phyloP scores from a whole-genome alignment of 495 filamentous ascomycete species.

The Hyaloscypha finlandica region DNA sequence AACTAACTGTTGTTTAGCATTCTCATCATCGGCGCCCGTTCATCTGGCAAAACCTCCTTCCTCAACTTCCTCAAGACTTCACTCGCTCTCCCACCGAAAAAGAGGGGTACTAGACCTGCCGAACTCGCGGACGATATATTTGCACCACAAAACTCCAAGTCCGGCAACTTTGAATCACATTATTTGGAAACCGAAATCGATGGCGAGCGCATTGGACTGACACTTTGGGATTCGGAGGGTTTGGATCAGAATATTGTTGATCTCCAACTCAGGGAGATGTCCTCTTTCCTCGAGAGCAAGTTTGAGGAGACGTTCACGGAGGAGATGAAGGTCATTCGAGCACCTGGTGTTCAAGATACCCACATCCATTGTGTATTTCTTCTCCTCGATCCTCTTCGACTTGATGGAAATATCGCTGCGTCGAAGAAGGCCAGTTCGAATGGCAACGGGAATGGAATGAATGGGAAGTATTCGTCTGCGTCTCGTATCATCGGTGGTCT shows the following conservation, averaged over 20 bases:
- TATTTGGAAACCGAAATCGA: constrained; percentile 97
- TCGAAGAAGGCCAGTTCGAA: constrained; percentile 51
- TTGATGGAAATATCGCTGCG: constrained; percentile 80
- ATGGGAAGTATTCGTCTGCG: constrained; percentile 47
- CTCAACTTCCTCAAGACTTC: constrained; percentile 91
- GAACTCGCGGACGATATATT: constrained; percentile 54
- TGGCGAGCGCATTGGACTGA: constrained; percentile 86
- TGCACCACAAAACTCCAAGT: constrained; percentile 47
- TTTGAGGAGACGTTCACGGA: constrained; percentile 97
- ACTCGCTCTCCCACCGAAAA: constrained; percentile 77
- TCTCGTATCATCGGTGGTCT: constrained; percentile 64
- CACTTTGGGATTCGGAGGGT: constrained; percentile 93
- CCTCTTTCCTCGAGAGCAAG: constrained; percentile 92
- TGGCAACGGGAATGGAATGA: constrained; percentile 54
- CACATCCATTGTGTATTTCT: constrained; percentile 97
- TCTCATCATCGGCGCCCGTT: constrained; percentile 84
- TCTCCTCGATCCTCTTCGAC: constrained; percentile 82
- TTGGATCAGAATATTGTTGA: constrained; percentile 93
- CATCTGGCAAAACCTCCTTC: constrained; percentile 94
- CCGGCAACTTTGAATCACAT: constrained; percentile 72
- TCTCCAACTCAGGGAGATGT: constrained; percentile 88
- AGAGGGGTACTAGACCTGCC: constrained; percentile 55
- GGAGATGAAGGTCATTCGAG: constrained; percentile 95
- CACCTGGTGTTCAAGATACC: constrained; percentile 90
- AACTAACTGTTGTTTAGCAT: constrained; percentile 56